phyloP scores from a whole-genome alignment of 208 protist genomes.

The Acanthamoeba castellanii region DNA sequence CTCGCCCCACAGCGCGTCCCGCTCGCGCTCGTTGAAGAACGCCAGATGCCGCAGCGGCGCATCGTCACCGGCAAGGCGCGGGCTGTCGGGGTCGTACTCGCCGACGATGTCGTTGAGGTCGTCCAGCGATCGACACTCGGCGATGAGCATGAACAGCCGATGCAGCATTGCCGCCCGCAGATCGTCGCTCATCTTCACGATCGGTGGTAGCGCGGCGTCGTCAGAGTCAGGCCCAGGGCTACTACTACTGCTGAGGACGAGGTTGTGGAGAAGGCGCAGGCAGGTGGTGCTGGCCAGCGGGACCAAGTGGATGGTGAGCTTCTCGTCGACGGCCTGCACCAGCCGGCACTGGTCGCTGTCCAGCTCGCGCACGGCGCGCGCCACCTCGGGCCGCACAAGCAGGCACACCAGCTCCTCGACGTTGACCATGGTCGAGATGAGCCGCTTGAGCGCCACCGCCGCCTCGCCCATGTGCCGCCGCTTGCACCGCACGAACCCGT shows the following conservation, averaged over 20 bases:
- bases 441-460: neutral
- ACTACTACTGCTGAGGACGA: neutral
- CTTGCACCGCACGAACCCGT: neutral
- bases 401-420: neutral
- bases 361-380: neutral
- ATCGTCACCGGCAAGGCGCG: neutral
- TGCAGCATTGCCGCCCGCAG: neutral
- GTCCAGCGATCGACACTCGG: neutral
- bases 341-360: neutral
- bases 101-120: constrained; percentile 41
- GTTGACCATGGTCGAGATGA: constrained; percentile 17
- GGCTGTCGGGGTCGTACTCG: constrained; percentile 32
- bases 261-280: neutral
- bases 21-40: neutral
- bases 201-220: neutral
- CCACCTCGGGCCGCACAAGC: neutral
- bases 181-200: neutral
- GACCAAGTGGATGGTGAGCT: constrained; percentile 31
- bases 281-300: neutral
- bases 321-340: neutral
- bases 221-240: neutral
- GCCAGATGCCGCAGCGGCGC: neutral
- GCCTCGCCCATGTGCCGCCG: neutral
- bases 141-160: constrained; percentile 26
- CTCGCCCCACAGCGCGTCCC: neutral